phyloP scores from a whole-genome alignment of 768 basidiomycete species.

The Candolleomyces aberdarensis region DNA sequence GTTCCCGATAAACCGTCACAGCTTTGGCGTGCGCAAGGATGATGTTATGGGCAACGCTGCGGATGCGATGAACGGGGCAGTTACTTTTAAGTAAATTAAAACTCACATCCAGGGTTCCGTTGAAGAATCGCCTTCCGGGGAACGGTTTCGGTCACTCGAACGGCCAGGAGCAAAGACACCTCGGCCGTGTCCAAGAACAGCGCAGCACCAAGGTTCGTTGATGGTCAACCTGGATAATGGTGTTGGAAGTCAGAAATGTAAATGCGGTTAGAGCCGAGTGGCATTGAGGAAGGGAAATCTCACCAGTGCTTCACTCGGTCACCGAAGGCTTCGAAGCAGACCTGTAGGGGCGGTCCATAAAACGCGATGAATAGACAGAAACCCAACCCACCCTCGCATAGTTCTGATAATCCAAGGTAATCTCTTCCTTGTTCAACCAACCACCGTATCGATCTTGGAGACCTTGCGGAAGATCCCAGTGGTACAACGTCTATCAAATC shows the following conservation, averaged over 20 bases:
- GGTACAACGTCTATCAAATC: slow-evolving; percentile 57
- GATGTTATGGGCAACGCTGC: slow-evolving; percentile 62
- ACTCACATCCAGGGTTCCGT: slow-evolving; percentile 71
- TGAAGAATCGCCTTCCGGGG: slow-evolving; percentile 58
- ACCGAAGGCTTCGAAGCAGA: slow-evolving; percentile 74
- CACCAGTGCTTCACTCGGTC: slow-evolving; percentile 76
- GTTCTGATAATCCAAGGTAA: slow-evolving; percentile 59
- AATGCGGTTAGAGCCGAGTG: not conserved
- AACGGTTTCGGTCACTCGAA: slow-evolving; percentile 59
- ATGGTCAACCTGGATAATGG: slow-evolving; percentile 55
- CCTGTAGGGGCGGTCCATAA: slow-evolving; percentile 26
- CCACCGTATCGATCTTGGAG: slow-evolving; percentile 74
- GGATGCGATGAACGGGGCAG: slow-evolving; percentile 14
- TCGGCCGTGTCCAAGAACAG: slow-evolving; percentile 66
- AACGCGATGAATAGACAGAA: not conserved
- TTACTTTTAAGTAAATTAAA: slow-evolving; percentile 6
- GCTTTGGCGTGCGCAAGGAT: slow-evolving; percentile 70
- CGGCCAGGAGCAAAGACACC: slow-evolving; percentile 72
- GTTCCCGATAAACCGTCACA: slow-evolving; percentile 61
- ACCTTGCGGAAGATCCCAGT: slow-evolving; percentile 78
- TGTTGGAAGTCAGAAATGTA: not conserved
- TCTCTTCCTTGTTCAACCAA: slow-evolving; percentile 71
- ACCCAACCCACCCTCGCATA: slow-evolving; percentile 49
- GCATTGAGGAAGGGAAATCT: slow-evolving; percentile 2
- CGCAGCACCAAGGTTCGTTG: slow-evolving; percentile 75